Evolutionary conservation across 345 rosid genomes (phyloP), one percentile per base, ranked within the genome.

Genomic region (Toxicodendron radicans): DNA sequence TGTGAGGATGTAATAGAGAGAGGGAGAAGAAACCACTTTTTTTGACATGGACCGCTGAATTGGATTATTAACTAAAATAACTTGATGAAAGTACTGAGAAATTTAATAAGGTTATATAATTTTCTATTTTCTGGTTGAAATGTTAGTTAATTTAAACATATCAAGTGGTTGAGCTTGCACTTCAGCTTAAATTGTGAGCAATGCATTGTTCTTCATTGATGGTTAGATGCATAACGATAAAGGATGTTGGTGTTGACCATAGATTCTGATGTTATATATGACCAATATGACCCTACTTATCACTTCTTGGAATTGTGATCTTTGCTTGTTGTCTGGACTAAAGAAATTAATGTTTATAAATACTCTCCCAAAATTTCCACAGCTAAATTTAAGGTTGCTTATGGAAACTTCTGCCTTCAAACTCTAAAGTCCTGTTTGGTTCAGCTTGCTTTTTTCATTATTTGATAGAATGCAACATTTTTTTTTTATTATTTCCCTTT

Each of bases 121-220:
- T 23, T 23, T 48, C 8, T 17, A 27, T 48, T 35, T 66, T 33
- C 46, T 17, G 18, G 32, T 65, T 21, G 14, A 45, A 63, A 23
- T 12, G 1, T 64, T 52, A 12, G 62, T 17, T 68, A 58, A 54
- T 32, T 68, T 48, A 3, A 66, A 46, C 21, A 46, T 14, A 9
- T 48, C 24, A 27, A 13, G 45, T 65, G 45, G 74, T 73, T 73
- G 66, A 68, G 52, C 21, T 56, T 54, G 66, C 64, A 41, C 49
- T 56, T 66, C 60, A 30, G 74, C 77, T 73, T 48, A 62, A 61
- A 72, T 62, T 68, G 24, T 57, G 54, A 61, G 71, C 74, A 78
- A 73, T 11, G 59, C 61, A 35, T 48, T 58, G 60, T 33, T 49
- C 43, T 71, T 60, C 33, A 23, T 21, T 13, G 64, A 16, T 10